These are phyloP conservation scores for Sambucus nigra DNA, from an alignment of 129 eudicot genomes.

Conservation along the genomic window DNA sequence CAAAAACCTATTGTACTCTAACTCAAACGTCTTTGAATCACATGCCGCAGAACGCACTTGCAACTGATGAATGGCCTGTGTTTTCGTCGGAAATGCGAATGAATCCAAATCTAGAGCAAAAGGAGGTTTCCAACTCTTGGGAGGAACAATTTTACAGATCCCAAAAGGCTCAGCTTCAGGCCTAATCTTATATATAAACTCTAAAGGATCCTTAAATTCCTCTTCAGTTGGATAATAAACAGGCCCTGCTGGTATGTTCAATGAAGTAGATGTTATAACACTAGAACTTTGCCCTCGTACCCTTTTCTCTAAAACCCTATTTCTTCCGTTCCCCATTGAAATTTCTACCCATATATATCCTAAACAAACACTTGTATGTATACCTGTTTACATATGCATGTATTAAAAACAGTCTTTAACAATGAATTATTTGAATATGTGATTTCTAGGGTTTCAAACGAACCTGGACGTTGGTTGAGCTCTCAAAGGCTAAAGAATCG, in stretches of 20 bases:
- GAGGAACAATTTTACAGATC: conserved; percentile 92
- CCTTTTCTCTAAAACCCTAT: conserved; percentile 84
- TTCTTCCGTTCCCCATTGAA: conserved; percentile 85
- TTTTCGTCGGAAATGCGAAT: conserved; percentile 68
- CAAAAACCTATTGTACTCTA: conserved; percentile 78
- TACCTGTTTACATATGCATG: neutral
- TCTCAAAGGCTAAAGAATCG: neutral
- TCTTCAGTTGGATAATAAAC: conserved; percentile 82
- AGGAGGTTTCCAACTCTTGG: conserved; percentile 83
- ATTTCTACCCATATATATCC: conserved; percentile 13
- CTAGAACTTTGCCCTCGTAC: conserved; percentile 55
- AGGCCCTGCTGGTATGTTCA: conserved; percentile 66
- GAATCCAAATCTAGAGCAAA: conserved; percentile 68
- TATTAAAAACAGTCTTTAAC: neutral
- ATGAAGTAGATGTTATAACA: conserved; percentile 26
- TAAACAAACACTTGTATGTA: conserved; percentile 2
- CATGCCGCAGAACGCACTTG: conserved; percentile 78
- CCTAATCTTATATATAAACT: conserved; percentile 71
- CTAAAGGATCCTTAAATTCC: conserved; percentile 85
- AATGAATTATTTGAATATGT: neutral
- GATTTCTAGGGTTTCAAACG: conserved; percentile 1
- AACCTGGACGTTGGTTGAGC: neutral
- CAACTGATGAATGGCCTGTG: conserved; percentile 88
- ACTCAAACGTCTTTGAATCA: conserved; percentile 74
- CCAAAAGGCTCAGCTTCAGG: conserved; percentile 84